Evolutionary conservation across 805 yeast species (phyloP), one percentile per base, ranked within the genome.

Genomic region (Schwanniomyces polymorphus): DNA sequence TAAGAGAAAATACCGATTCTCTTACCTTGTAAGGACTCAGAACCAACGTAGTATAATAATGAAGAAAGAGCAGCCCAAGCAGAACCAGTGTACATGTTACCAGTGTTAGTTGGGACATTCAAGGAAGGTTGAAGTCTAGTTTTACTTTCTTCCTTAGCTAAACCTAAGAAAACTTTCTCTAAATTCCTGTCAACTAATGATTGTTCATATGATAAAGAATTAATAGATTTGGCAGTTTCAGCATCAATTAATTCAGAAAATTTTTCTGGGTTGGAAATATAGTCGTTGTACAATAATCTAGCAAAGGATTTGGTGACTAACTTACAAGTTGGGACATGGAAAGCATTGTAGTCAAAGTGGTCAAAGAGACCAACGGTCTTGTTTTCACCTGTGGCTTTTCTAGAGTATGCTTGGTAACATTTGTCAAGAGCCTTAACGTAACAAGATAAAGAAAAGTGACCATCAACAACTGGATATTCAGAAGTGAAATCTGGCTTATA

Each of bases 301-400:
- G 96, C 99, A 67, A 82, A 94, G 7, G 96, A 88, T 77, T 94
- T 94, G 60, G 84, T 74, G 50, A 94, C 98, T 62, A 91, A 81
- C 76, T 94, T 94, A 77, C 99, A 92, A 52, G 94, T 94, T 66
- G 99, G 99, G 46, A 91, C 97, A 69, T 94, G 99, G 91, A 94
- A 94, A 33, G 91, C 92, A 61, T 88, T 86, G 79, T 87, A 94
- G 72, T 90, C 97, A 65, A 94, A 94, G 64, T 83, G 76, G 51
- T 84, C 75, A 49, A 55, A 63, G 43, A 89, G 76, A 54, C 91
- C 90, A 54, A 84, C 87, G 37, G 76, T 68, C 52, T 65, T 64
- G 45, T 81, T 75, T 55, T 77, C 72, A n/a, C 58, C 78, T 68
- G 57, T 74, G 56, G 80, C 60, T 71, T 91, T 91, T 64, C 80